These are phyloP conservation scores for Discostella stelligeroides DNA, from an alignment of 108 stramenopile genomes.

Conservation along the genomic window DNA sequence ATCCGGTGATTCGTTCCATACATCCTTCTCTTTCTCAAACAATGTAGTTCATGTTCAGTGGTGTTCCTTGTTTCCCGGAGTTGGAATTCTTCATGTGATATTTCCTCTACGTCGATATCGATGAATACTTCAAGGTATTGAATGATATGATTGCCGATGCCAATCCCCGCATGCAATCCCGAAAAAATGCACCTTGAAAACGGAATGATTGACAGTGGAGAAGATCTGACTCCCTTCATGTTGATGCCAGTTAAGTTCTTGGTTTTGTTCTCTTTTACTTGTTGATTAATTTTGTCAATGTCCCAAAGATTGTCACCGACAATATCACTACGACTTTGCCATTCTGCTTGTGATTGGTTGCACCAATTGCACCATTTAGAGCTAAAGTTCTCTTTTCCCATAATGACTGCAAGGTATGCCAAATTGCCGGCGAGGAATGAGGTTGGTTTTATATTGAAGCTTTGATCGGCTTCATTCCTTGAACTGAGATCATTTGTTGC, in stretches of 20 bases:
- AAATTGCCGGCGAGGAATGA: slow-evolving; percentile 9
- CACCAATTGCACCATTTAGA: slow-evolving; percentile 13
- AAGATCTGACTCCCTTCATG: background rate
- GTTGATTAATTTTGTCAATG: background rate
- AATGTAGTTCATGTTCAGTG: no score
- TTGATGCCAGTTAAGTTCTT: background rate
- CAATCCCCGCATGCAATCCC: slow-evolving; percentile 6
- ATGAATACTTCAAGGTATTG: background rate
- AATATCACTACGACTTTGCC: background rate
- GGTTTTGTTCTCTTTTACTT: background rate
- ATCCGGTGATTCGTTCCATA: no score
- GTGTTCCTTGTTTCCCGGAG: no score
- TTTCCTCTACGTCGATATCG: background rate
- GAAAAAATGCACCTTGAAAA: slow-evolving; percentile 4
- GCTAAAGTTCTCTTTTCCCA: no score
- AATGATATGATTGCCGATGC: background rate
- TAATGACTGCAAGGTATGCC: background rate
- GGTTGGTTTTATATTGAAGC: slow-evolving; percentile 1
- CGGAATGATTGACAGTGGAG: background rate
- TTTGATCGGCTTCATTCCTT: no score
- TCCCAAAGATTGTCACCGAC: background rate
- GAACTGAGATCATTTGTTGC: background rate
- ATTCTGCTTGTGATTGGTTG: background rate
- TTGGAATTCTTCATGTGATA: no score
- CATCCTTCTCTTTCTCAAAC: no score